Conservation (phyloP, 306 rosid species). For the Hippophae rhamnoides region DNA sequence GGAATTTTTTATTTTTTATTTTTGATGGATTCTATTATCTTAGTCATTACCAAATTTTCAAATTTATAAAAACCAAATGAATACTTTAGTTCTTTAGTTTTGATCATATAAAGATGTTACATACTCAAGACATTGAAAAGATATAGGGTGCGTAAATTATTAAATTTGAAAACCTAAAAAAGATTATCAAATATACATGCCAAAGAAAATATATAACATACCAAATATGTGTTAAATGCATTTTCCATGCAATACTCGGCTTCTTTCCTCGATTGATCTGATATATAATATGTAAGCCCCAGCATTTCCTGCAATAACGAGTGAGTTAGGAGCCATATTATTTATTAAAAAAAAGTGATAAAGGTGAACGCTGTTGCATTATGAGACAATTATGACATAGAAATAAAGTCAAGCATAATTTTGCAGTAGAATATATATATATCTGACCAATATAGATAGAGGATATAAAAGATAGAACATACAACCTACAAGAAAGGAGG, state of each 20-base stretch:
- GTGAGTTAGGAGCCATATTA: conserved; percentile 12
- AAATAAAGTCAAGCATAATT: no score
- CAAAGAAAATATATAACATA: conserved; percentile 32
- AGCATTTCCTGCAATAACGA: conserved; percentile 77
- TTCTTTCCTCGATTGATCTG: conserved; percentile 92
- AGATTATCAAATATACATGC: not conserved
- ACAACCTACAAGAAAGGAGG: no score
- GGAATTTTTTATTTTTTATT: no score
- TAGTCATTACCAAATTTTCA: not conserved
- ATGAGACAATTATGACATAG: no score
- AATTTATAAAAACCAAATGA: not conserved
- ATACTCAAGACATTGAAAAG: not conserved
- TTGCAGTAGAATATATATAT: no score
- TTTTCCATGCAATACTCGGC: conserved; percentile 98
- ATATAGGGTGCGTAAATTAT: not conserved
- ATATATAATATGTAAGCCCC: conserved; percentile 89
- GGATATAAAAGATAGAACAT: no score
- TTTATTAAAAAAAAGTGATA: not conserved
- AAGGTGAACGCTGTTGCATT: no score
- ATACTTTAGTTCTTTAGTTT: not conserved
- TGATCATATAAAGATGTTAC: not conserved
- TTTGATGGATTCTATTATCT: not conserved
- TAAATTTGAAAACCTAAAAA: not conserved
- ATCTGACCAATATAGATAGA: no score
- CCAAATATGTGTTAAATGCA: conserved; percentile 85